Conservation (phyloP, 768 basidiomycete genomes). For the Obba rivulosa region DNA sequence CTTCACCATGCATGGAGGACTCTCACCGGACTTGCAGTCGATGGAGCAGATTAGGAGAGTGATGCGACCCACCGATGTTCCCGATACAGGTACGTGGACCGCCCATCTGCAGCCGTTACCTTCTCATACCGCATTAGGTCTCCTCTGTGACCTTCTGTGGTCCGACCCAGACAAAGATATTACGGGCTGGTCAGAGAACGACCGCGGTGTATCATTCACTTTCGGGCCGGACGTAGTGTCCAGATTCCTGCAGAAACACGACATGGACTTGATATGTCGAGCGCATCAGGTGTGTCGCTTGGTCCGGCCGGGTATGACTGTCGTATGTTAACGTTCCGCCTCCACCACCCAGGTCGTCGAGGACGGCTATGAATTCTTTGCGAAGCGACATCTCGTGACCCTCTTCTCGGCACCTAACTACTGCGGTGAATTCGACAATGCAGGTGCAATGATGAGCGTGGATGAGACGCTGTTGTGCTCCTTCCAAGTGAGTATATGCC, state of each 20-base stretch:
- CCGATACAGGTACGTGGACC: constrained; percentile 77
- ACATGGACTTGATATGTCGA: constrained; percentile 98
- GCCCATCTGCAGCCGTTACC: neutral
- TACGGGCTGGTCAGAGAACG: constrained; percentile 99
- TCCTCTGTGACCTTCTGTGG: constrained; percentile 96
- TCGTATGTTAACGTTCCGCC: neutral
- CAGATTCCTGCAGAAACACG: constrained; percentile 97
- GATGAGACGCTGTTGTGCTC: constrained; percentile 96
- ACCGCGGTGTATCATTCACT: constrained; percentile 97
- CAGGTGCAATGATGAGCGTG: constrained; percentile 99
- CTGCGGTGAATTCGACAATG: constrained; percentile 97
- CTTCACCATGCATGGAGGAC: constrained; percentile 98
- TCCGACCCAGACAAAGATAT: constrained; percentile 99
- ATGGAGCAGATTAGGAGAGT: constrained; percentile 99
- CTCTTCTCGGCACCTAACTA: constrained; percentile 96
- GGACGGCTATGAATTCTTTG: constrained; percentile 99
- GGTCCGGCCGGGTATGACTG: neutral
- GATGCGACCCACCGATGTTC: constrained; percentile 98
- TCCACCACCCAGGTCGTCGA: constrained; percentile 74
- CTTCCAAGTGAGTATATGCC: constrained; percentile 68
- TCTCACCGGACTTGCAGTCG: constrained; percentile 95
- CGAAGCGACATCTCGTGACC: constrained; percentile 94
- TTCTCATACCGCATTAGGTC: constrained; percentile 42
- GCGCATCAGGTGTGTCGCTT: constrained; percentile 81
- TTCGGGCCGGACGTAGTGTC: constrained; percentile 98